A percentile compares a stretch with the other conserved stretches of the same genome.
Evolutionary conservation across 208 protist genomes (phyloP).

Genomic region (Vickermania spadyakhi): DNA sequence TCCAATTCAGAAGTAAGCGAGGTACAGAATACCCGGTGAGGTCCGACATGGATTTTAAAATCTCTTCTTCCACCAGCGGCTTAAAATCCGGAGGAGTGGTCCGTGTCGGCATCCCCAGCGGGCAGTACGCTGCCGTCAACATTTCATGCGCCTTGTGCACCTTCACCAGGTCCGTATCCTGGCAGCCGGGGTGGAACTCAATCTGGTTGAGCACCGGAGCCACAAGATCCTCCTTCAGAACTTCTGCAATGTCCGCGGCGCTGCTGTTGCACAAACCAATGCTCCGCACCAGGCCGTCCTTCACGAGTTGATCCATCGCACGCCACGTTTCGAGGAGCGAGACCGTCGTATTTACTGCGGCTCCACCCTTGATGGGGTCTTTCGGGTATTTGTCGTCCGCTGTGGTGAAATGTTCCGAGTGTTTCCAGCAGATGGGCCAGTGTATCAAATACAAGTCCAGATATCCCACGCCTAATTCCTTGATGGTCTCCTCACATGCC

Average conservation of each 20-base stretch:
- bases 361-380: constrained; percentile 20
- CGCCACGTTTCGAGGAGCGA: constrained; percentile 74
- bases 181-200: constrained; percentile 76
- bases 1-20: constrained; percentile 76
- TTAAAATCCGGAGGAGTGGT: constrained; percentile 48
- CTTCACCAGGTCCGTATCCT: constrained; percentile 33
- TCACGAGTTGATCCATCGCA: constrained; percentile 77
- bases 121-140: constrained; percentile 77
- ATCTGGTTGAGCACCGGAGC: constrained; percentile 86
- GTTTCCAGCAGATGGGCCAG: constrained; percentile 84
- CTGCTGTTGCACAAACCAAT: constrained; percentile 88
- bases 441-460: constrained; percentile 92
- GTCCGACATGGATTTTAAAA: constrained; percentile 33
- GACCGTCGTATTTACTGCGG: constrained; percentile 40
- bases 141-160: constrained; percentile 51
- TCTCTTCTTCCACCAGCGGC: constrained; percentile 30
- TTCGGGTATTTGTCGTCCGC: constrained; percentile 63
- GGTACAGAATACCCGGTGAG: constrained; percentile 53
- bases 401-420: constrained; percentile 28
- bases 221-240: constrained; percentile 28
- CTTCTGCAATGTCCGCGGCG: constrained; percentile 35
- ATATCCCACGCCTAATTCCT: constrained; percentile 76
- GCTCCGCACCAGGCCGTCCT: constrained; percentile 74
- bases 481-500: constrained; percentile 74
- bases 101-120: constrained; percentile 67